Percentiles rank a stretch among this genome's conserved stretches.
phyloP scores from a whole-genome alignment of 2,329 filamentous ascomycete species.

The Monosporascus cannonballus region DNA sequence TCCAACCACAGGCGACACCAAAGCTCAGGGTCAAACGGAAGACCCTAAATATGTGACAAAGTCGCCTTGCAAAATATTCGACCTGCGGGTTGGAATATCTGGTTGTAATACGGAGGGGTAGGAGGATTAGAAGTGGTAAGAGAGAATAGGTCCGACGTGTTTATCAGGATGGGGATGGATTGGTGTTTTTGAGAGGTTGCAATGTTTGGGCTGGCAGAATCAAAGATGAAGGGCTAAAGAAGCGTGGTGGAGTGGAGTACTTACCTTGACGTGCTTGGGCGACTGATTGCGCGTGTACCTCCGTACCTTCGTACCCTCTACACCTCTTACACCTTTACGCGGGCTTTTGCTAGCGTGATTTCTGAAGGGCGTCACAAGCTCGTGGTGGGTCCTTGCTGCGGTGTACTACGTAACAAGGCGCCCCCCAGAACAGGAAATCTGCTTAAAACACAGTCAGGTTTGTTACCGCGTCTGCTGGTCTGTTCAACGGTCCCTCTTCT shows the following conservation, averaged over 20 bases:
- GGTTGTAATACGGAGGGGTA: neutral
- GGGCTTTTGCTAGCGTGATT: neutral
- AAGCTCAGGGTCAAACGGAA: neutral
- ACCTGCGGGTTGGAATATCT: neutral
- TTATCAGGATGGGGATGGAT: neutral
- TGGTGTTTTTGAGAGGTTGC: constrained; percentile 6
- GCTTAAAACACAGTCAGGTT: neutral
- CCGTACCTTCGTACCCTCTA: too few relatives aligned
- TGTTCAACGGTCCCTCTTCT: too few relatives aligned
- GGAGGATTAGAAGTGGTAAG: neutral
- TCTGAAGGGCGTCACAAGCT: neutral
- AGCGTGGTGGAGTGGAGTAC: neutral
- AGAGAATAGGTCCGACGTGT: neutral
- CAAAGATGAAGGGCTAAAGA: neutral
- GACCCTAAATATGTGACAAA: neutral
- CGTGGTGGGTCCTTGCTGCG: neutral
- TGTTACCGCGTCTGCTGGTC: neutral
- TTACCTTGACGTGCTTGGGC: too few relatives aligned
- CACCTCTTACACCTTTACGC: neutral
- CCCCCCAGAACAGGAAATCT: neutral
- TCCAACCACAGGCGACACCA: neutral
- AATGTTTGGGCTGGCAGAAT: constrained; percentile 5
- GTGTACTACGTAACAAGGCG: neutral
- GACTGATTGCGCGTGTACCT: neutral
- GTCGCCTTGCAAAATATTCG: neutral